These are phyloP conservation scores for Pseudocohnilembus persalinus DNA, from an alignment of 169 alveolate species.

Conservation along the genomic window DNA sequence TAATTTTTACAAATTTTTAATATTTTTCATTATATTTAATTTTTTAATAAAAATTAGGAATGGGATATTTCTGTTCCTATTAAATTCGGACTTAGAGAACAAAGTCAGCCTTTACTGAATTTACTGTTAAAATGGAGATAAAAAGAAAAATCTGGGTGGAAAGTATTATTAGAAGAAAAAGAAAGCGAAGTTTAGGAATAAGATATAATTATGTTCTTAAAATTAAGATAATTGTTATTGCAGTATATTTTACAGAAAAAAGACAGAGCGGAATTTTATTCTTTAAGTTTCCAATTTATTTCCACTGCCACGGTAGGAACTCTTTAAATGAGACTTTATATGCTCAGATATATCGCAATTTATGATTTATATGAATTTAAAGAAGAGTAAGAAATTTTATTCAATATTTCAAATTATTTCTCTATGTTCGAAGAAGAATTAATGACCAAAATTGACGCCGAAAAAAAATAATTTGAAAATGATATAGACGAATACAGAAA, in stretches of 20 bases:
- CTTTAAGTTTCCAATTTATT: not conserved
- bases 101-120: conserved; percentile 54
- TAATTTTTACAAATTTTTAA: no score
- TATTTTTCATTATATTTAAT: no score
- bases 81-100: conserved; percentile 49
- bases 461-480: conserved; percentile 7
- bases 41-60: no score
- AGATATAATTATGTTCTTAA: conserved; percentile 23
- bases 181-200: conserved; percentile 37
- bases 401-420: not conserved
- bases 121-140: conserved; percentile 73
- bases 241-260: not conserved
- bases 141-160: conserved; percentile 75
- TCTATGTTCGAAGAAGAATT: not conserved
- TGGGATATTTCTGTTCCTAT: conserved; percentile 74
- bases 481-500: conserved; percentile 36
- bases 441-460: not conserved
- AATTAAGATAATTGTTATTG: conserved; percentile 11
- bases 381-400: not conserved
- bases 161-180: conserved; percentile 64
- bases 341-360: not conserved
- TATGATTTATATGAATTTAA: not conserved
- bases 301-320: conserved; percentile 12
- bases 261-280: not conserved
- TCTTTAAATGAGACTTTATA: not conserved